These are phyloP conservation scores for Leptographium flavum DNA, from an alignment of 2,329 filamentous ascomycete species.

Conservation along the genomic window DNA sequence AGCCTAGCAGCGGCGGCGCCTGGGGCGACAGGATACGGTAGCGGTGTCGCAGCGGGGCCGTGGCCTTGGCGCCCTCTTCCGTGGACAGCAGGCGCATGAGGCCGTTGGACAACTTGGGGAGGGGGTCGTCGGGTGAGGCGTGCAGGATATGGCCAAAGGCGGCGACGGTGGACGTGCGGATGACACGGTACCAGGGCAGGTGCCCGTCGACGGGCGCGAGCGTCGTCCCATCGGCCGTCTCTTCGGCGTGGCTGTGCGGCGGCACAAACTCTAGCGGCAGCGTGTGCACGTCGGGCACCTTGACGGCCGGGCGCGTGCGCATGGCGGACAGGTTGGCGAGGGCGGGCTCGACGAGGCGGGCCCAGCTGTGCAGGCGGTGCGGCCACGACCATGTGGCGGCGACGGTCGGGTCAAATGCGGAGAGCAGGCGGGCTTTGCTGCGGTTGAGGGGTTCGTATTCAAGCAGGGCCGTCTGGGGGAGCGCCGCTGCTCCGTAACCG, in stretches of 20 bases:
- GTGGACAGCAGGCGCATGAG: background rate
- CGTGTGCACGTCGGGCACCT: background rate
- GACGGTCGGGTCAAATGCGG: conserved; percentile 15
- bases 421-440: conserved; percentile 17
- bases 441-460: conserved; percentile 5
- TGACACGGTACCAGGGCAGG: conserved; percentile 2
- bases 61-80: no score
- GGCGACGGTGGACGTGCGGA: conserved; percentile 15
- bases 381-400: conserved; percentile 22
- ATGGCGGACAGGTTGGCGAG: background rate
- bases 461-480: conserved; percentile 11
- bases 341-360: background rate
- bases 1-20: conserved; percentile 30
- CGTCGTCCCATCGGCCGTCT: no score
- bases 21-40: conserved; percentile 28
- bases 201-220: background rate
- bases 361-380: conserved; percentile 13
- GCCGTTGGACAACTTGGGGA: no score
- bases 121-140: background rate
- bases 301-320: background rate
- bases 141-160: conserved; percentile 39
- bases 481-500: conserved; percentile 13
- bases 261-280: background rate
- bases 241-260: background rate
- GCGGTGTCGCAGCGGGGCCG: conserved; percentile 4